Evolutionary conservation across 2,329 filamentous ascomycete species (phyloP).

Genomic region (Cordyceps cicadae): DNA sequence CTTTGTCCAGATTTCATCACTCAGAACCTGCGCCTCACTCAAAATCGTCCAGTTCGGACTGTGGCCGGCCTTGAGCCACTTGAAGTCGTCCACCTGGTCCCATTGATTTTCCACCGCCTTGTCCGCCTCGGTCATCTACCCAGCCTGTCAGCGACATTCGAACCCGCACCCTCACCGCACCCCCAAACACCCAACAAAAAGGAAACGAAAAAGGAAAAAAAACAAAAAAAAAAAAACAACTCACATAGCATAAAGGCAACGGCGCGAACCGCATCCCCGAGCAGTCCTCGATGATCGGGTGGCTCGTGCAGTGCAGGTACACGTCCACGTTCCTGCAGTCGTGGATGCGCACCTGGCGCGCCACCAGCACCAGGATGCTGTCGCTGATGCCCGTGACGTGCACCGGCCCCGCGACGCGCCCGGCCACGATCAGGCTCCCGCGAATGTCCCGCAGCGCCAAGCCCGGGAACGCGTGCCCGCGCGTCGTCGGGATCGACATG

Average conservation of each 20-base stretch:
- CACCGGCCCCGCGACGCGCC: constrained; percentile 68
- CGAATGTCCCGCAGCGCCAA: constrained; percentile 59
- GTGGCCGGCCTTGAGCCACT: constrained; percentile 79
- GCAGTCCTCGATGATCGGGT: constrained; percentile 93
- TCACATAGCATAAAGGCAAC: constrained; percentile 61
- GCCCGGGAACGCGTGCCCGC: constrained; percentile 59
- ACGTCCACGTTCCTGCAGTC: constrained; percentile 73
- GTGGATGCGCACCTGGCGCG: constrained; percentile 89
- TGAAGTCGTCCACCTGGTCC: constrained; percentile 93
- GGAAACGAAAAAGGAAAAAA: no score
- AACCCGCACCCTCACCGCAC: no score
- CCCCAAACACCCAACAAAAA: no score
- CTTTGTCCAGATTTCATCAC: constrained; percentile 59
- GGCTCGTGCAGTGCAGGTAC: constrained; percentile 72
- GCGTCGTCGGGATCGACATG: constrained; percentile 57
- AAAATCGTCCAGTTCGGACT: constrained; percentile 84
- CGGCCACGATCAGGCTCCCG: constrained; percentile 66
- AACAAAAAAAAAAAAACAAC: constrained; percentile 32
- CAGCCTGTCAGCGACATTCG: background rate
- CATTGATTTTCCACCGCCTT: constrained; percentile 55
- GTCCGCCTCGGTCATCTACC: constrained; percentile 23
- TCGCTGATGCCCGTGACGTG: constrained; percentile 71
- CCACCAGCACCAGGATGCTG: constrained; percentile 68
- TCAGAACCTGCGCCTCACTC: constrained; percentile 48
- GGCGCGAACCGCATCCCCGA: constrained; percentile 68